Conservation (phyloP, 140 eudicot species). For the Erigeron philadelphicus region DNA sequence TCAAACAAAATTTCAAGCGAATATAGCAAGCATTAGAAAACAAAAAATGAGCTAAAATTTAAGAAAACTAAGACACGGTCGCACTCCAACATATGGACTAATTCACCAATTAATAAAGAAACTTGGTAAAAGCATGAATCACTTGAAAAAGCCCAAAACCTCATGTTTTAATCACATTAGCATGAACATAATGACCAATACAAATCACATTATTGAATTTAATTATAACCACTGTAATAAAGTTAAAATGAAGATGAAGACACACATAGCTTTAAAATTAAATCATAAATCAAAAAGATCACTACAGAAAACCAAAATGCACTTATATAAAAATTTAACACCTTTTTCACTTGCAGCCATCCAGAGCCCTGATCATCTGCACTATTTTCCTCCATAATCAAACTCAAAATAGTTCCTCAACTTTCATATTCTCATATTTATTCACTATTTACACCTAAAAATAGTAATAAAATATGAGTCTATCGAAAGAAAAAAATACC, state of each 20-base stretch:
- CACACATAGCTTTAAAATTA: constrained; percentile 10
- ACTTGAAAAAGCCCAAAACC: constrained; percentile 12
- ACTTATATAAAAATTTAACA: constrained; percentile 14
- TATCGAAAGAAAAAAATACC: not conserved
- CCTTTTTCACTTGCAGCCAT: constrained; percentile 98
- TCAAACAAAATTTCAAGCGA: constrained; percentile 8
- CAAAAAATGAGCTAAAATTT: not conserved
- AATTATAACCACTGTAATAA: constrained; percentile 3
- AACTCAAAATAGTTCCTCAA: constrained; percentile 22
- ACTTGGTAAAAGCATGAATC: not conserved
- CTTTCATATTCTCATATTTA: constrained; percentile 23
- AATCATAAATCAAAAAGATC: constrained; percentile 10
- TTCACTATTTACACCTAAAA: constrained; percentile 15
- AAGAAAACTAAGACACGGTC: constrained; percentile 2
- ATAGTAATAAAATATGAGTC: not conserved
- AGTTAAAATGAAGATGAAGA: constrained; percentile 19
- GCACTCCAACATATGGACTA: constrained; percentile 1
- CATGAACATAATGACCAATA: constrained; percentile 12
- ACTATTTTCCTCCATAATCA: constrained; percentile 46
- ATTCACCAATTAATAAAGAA: constrained; percentile 7
- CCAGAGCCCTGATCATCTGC: constrained; percentile 93
- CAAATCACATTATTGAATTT: constrained; percentile 1
- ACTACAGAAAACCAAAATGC: constrained; percentile 13
- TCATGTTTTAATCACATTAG: not conserved
- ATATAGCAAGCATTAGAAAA: not conserved